Evolutionary conservation across 306 rosid species (phyloP).

Genomic region (Phaseolus lunatus): DNA sequence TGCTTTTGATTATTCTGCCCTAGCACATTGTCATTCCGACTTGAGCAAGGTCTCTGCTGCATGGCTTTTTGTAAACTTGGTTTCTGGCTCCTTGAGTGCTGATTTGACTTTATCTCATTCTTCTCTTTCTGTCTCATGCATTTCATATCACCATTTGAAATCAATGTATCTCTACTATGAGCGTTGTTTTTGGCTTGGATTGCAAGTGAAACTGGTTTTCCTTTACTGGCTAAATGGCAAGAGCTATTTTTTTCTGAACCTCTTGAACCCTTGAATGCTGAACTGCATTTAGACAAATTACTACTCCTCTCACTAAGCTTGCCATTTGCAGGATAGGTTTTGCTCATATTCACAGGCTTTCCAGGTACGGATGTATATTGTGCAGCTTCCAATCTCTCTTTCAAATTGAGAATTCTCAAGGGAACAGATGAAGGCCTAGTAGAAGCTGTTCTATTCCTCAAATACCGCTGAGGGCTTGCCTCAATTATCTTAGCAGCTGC

Average conservation of each 20-base stretch:
- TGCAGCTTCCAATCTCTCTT: constrained; percentile 76
- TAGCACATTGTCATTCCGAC: constrained; percentile 57
- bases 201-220: constrained; percentile 62
- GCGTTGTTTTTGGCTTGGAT: constrained; percentile 56
- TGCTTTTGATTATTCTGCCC: constrained; percentile 85
- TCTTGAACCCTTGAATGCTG: constrained; percentile 51
- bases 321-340: constrained; percentile 49
- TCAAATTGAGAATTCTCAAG: constrained; percentile 75
- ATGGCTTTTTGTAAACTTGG: constrained; percentile 45
- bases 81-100: constrained; percentile 59
- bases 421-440: constrained; percentile 76
- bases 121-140: constrained; percentile 57
- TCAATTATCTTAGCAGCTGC: constrained; percentile 92
- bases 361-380: constrained; percentile 55
- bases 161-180: constrained; percentile 55
- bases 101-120: constrained; percentile 60
- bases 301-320: constrained; percentile 47
- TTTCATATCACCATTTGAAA: constrained; percentile 54
- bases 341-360: constrained; percentile 43
- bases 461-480: constrained; percentile 71
- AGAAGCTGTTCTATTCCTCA: constrained; percentile 54
- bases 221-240: constrained; percentile 54
- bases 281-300: constrained; percentile 54
- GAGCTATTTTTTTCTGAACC: constrained; percentile 54
- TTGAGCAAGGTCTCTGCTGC: constrained; percentile 60